These are phyloP conservation scores for Tuber indicum DNA, from an alignment of 495 filamentous ascomycete genomes.

Conservation along the genomic window DNA sequence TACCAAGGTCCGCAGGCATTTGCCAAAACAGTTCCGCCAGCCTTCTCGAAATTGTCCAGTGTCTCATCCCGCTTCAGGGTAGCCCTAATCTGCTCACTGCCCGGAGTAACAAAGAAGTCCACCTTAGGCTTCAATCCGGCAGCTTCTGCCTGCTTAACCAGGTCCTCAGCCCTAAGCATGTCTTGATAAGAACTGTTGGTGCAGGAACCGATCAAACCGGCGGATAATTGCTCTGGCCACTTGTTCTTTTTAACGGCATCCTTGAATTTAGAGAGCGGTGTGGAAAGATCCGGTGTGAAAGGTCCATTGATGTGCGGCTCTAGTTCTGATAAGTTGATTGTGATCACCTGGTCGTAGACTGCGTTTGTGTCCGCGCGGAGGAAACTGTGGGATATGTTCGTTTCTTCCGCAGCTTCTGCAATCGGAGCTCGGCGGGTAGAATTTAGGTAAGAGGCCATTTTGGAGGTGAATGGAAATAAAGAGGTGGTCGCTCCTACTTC, in stretches of 20 bases:
- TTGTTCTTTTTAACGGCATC: slow-evolving; percentile 71
- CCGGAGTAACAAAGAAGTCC: slow-evolving; percentile 92
- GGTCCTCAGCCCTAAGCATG: slow-evolving; percentile 87
- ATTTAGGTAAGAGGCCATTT: slow-evolving; percentile 69
- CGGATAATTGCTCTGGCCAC: slow-evolving; percentile 86
- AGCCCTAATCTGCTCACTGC: slow-evolving; percentile 92
- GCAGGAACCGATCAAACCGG: slow-evolving; percentile 92
- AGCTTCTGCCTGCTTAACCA: slow-evolving; percentile 80
- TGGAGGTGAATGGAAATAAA: slow-evolving; percentile 73
- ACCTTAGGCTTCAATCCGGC: slow-evolving; percentile 82
- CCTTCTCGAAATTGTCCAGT: slow-evolving; percentile 74
- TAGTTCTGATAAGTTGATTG: slow-evolving; percentile 81
- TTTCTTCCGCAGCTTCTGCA: slow-evolving; percentile 54
- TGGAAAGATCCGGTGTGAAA: slow-evolving; percentile 91
- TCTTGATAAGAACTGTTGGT: slow-evolving; percentile 98
- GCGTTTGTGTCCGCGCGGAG: slow-evolving; percentile 71
- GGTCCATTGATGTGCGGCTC: slow-evolving; percentile 98
- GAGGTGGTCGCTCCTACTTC: slow-evolving; percentile 97
- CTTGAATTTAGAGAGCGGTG: slow-evolving; percentile 80
- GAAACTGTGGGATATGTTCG: slow-evolving; percentile 52
- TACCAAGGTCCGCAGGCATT: slow-evolving; percentile 88
- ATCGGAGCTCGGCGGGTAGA: slow-evolving; percentile 74
- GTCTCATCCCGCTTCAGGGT: slow-evolving; percentile 83
- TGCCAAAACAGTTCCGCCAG: slow-evolving; percentile 81
- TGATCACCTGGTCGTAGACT: slow-evolving; percentile 81